These are phyloP conservation scores for Bacidia gigantensis DNA, from an alignment of 495 filamentous ascomycete genomes.

Conservation along the genomic window DNA sequence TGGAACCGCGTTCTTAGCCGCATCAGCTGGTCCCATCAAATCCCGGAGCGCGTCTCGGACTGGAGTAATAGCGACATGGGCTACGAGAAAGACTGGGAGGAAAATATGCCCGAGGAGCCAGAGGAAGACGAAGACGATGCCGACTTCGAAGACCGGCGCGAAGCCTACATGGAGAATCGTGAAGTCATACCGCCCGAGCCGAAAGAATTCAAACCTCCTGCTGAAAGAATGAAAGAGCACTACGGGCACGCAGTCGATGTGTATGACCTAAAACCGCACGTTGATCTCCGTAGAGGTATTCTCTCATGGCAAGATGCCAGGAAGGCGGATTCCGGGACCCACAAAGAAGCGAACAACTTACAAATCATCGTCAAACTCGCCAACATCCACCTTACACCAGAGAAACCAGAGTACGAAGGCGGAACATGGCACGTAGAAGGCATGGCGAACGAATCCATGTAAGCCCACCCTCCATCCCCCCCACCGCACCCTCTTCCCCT, in stretches of 20 bases:
- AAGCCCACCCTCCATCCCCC: constrained; percentile 6
- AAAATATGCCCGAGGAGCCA: constrained; percentile 11
- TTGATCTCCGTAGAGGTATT: constrained; percentile 22
- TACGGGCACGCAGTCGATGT: neutral
- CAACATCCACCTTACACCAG: constrained; percentile 46
- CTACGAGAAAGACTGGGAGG: constrained; percentile 10
- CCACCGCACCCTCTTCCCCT: neutral
- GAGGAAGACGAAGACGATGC: constrained; percentile 11
- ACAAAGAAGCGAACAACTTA: constrained; percentile 16
- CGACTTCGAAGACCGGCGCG: constrained; percentile 9
- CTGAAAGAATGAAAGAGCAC: neutral
- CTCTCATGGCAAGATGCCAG: too few relatives aligned
- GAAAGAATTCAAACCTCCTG: constrained; percentile 16
- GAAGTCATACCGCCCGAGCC: constrained; percentile 26
- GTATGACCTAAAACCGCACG: neutral
- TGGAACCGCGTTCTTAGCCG: constrained; percentile 33
- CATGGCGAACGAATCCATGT: constrained; percentile 24
- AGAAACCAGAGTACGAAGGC: constrained; percentile 35
- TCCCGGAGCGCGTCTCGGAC: constrained; percentile 2
- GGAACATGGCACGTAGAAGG: constrained; percentile 44
- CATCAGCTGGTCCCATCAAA: constrained; percentile 2
- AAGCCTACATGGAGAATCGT: constrained; percentile 10
- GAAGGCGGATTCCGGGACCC: too few relatives aligned
- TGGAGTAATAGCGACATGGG: constrained; percentile 7
- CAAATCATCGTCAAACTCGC: constrained; percentile 53